Conservation (phyloP, 768 basidiomycete species). For the Amanita polypyramis region DNA sequence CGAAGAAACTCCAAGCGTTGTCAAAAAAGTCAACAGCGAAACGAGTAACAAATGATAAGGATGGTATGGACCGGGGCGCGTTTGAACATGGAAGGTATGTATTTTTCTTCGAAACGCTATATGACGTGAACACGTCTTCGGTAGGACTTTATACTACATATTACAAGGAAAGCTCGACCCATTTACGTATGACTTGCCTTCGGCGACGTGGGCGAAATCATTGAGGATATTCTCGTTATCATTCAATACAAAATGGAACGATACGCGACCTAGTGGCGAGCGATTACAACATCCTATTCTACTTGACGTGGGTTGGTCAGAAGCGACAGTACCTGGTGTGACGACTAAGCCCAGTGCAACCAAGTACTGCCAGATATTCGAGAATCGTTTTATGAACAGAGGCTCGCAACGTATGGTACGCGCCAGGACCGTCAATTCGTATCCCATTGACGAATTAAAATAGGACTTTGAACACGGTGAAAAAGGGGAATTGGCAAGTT, state of each 20-base stretch:
- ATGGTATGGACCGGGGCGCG: constrained; percentile 22
- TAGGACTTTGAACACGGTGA: constrained; percentile 22
- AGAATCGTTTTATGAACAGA: constrained; percentile 13
- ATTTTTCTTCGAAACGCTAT: neutral
- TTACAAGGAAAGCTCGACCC: constrained; percentile 13
- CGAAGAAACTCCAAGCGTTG: constrained; percentile 26
- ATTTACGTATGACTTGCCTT: constrained; percentile 13
- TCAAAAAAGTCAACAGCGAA: constrained; percentile 30
- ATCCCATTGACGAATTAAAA: neutral
- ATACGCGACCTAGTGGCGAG: constrained; percentile 14
- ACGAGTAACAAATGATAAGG: constrained; percentile 22
- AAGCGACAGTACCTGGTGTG: constrained; percentile 18
- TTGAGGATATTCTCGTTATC: constrained; percentile 18
- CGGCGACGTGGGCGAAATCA: constrained; percentile 14
- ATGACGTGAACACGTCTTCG: neutral
- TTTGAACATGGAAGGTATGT: constrained; percentile 41
- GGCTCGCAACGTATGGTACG: constrained; percentile 9
- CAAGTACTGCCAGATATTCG: constrained; percentile 14
- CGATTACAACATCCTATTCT: constrained; percentile 15
- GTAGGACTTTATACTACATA: constrained; percentile 16
- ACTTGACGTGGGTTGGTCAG: constrained; percentile 26
- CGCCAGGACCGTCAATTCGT: neutral
- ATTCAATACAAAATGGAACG: constrained; percentile 17
- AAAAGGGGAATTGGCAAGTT: constrained; percentile 12
- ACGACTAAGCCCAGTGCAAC: constrained; percentile 11